A percentile compares a stretch with the other conserved stretches of the same genome.
These are phyloP conservation scores for Paradendryphiella salina DNA, from an alignment of 2,329 filamentous ascomycete species.

Conservation along the genomic window DNA sequence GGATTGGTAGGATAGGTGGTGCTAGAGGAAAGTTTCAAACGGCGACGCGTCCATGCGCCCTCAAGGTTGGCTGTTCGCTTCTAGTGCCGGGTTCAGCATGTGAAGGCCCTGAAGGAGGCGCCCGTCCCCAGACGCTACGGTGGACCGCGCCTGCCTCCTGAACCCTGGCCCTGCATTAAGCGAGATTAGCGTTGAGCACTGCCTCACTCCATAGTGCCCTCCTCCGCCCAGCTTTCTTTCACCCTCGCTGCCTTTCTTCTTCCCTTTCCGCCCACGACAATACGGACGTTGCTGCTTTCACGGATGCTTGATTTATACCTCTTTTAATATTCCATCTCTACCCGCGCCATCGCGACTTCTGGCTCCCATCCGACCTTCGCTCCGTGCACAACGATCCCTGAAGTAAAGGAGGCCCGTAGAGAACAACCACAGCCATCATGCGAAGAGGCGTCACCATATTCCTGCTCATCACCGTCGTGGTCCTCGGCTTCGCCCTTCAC, in stretches of 20 bases:
- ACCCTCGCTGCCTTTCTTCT: constrained; percentile 16
- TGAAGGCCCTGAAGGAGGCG: background rate
- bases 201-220: constrained; percentile 16
- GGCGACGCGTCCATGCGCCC: background rate
- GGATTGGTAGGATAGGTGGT: too few relatives aligned
- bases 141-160: background rate
- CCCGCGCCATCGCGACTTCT: constrained; percentile 5
- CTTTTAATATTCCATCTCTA: constrained; percentile 16
- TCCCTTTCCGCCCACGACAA: constrained; percentile 17
- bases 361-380: constrained; percentile 4
- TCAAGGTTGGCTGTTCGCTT: background rate
- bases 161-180: constrained; percentile 4
- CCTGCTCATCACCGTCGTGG: constrained; percentile 64
- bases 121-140: background rate
- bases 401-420: constrained; percentile 30
- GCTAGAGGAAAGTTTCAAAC: background rate
- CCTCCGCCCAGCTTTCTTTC: constrained; percentile 16
- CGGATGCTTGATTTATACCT: constrained; percentile 16
- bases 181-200: constrained; percentile 19
- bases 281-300: constrained; percentile 15
- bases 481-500: constrained; percentile 67
- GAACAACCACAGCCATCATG: constrained; percentile 52
- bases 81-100: background rate
- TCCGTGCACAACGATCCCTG: constrained; percentile 4
- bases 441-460: constrained; percentile 64